A percentile compares a stretch with the other conserved stretches of the same genome.
phyloP scores from a whole-genome alignment of 768 basidiomycete genomes.

The Lactifluus piperatus region DNA sequence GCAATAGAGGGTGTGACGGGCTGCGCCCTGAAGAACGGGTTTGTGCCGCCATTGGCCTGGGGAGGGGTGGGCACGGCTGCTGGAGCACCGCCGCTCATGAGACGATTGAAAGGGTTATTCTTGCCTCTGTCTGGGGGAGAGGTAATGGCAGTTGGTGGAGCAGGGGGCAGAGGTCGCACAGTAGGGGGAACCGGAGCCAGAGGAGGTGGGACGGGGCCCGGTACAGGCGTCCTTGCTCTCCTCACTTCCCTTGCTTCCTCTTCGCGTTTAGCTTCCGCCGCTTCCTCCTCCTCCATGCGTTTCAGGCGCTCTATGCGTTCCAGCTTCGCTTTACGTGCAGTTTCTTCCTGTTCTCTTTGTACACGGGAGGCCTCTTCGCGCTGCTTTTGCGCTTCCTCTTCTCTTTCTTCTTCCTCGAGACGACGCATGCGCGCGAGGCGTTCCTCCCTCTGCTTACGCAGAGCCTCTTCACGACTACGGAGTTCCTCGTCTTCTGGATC shows the following conservation, averaged over 20 bases:
- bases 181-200: slow-evolving; percentile 26
- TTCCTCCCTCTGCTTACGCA: slow-evolving; percentile 69
- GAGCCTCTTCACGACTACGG: slow-evolving; percentile 55
- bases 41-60: slow-evolving; percentile 42
- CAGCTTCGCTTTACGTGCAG: slow-evolving; percentile 11
- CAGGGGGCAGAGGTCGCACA: slow-evolving; percentile 32
- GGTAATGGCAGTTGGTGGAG: slow-evolving; percentile 27
- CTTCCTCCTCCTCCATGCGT: slow-evolving; percentile 16
- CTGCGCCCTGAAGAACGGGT: slow-evolving; percentile 66
- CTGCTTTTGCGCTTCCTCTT: slow-evolving; percentile 42
- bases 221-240: slow-evolving; percentile 32
- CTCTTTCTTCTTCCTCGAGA: slow-evolving; percentile 55
- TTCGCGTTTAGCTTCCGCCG: slow-evolving; percentile 14
- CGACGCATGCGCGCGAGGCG: slow-evolving; percentile 59
- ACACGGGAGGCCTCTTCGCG: slow-evolving; percentile 26
- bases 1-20: slow-evolving; percentile 27
- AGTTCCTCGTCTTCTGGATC: slow-evolving; percentile 76
- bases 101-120: slow-evolving; percentile 75
- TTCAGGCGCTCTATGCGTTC: slow-evolving; percentile 12
- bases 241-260: slow-evolving; percentile 8
- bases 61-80: slow-evolving; percentile 29
- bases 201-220: slow-evolving; percentile 31
- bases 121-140: slow-evolving; percentile 40
- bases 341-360: slow-evolving; percentile 26
- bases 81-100: slow-evolving; percentile 43